phyloP scores from a whole-genome alignment of 2,329 filamentous ascomycete species.

The Teratosphaeria pseudoeucalypti region DNA sequence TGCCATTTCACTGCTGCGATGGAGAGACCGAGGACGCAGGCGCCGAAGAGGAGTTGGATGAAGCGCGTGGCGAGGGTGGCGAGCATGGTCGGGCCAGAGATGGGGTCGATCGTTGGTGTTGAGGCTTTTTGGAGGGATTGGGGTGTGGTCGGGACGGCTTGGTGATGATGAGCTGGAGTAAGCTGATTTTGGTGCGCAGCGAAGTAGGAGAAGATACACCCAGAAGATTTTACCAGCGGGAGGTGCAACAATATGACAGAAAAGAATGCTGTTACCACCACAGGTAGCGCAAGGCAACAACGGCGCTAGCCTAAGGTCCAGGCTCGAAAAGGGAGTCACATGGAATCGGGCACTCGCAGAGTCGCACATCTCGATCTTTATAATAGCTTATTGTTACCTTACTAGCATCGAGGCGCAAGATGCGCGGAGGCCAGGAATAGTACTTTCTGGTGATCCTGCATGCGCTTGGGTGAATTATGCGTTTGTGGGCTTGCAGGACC shows the following conservation, averaged over 20 bases:
- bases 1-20: constrained; percentile 16
- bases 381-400: neutral
- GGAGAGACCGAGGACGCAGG: constrained; percentile 19
- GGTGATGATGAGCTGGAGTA: neutral
- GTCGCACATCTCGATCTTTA: neutral
- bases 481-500: neutral
- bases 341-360: neutral
- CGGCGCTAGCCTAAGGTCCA: neutral
- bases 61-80: constrained; percentile 7
- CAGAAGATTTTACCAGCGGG: neutral
- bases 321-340: neutral
- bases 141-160: neutral
- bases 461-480: neutral
- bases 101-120: neutral
- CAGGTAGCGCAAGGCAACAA: neutral
- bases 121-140: neutral
- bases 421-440: neutral
- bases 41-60: constrained; percentile 16
- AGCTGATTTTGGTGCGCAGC: neutral
- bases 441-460: neutral
- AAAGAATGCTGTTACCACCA: neutral
- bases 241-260: neutral
- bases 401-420: neutral
- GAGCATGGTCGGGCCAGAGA: neutral
- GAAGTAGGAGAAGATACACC: neutral